phyloP scores from a whole-genome alignment of 169 alveolate genomes.

The Amoebophrya sp. region DNA sequence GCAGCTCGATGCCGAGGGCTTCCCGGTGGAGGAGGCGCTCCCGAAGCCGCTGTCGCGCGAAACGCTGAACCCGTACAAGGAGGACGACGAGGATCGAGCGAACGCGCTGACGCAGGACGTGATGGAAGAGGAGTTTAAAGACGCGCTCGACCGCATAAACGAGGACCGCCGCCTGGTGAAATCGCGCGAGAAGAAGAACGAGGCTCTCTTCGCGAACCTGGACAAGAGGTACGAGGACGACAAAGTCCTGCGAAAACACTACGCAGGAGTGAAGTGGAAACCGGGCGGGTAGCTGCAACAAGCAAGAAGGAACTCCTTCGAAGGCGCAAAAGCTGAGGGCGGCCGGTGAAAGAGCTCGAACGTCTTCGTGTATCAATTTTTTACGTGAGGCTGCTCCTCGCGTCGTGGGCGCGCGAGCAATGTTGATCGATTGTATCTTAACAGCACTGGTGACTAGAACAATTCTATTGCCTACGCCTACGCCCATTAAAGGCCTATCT shows the following conservation, averaged over 20 bases:
- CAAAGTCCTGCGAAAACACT: neutral
- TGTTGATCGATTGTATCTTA: too few relatives aligned
- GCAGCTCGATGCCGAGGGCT: neutral
- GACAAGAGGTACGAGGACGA: neutral
- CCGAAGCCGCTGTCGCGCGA: neutral
- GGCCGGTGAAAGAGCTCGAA: too few relatives aligned
- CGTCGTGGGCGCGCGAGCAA: too few relatives aligned
- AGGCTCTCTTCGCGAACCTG: neutral
- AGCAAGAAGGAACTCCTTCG: too few relatives aligned
- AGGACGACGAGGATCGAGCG: neutral
- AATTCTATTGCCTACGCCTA: too few relatives aligned
- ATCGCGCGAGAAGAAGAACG: neutral
- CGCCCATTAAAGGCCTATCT: too few relatives aligned
- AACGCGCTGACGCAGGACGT: neutral
- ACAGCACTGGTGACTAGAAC: too few relatives aligned
- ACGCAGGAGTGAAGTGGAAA: neutral
- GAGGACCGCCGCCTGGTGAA: neutral
- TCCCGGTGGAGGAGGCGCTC: neutral
- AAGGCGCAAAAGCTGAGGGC: too few relatives aligned
- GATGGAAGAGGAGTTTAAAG: neutral
- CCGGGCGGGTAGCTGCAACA: too few relatives aligned
- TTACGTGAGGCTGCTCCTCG: too few relatives aligned
- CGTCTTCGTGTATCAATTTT: too few relatives aligned
- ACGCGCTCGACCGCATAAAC: neutral
- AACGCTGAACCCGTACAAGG: neutral